These are phyloP conservation scores for Pleurotus sapidus DNA, from an alignment of 768 basidiomycete species.

Conservation along the genomic window DNA sequence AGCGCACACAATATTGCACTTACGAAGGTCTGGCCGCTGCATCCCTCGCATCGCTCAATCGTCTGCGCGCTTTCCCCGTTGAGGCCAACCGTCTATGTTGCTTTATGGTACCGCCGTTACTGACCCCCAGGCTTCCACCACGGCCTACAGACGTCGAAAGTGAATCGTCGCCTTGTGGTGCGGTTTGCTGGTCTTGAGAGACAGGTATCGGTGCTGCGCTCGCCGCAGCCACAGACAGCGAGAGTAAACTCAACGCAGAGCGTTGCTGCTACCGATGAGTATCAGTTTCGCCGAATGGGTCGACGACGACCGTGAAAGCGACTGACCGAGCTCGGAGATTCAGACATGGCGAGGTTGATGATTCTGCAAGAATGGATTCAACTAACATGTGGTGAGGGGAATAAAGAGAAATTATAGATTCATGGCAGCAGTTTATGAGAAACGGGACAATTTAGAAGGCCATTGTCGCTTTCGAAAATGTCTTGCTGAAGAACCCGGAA, in stretches of 20 bases:
- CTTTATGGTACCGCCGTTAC: constrained; percentile 28
- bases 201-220: constrained; percentile 45
- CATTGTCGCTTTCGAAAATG: neutral
- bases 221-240: constrained; percentile 63
- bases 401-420: neutral
- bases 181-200: constrained; percentile 3
- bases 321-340: constrained; percentile 1
- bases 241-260: constrained; percentile 50
- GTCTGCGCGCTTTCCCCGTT: constrained; percentile 63
- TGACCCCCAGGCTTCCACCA: constrained; percentile 22
- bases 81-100: constrained; percentile 74
- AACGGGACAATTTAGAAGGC: constrained; percentile 2
- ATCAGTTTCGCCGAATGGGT: neutral
- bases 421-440: constrained; percentile 15
- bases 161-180: constrained; percentile 15
- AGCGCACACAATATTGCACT: constrained; percentile 25
- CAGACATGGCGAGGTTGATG: constrained; percentile 4
- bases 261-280: constrained; percentile 7
- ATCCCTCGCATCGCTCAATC: constrained; percentile 78
- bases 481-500: neutral
- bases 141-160: constrained; percentile 7
- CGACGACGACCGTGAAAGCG: neutral
- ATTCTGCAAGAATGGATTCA: neutral
- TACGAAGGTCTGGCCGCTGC: constrained; percentile 74
- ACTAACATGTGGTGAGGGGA: neutral